Evolutionary conservation across 2,329 filamentous ascomycete genomes (phyloP).

Genomic region (Xylariaceae sp.): DNA sequence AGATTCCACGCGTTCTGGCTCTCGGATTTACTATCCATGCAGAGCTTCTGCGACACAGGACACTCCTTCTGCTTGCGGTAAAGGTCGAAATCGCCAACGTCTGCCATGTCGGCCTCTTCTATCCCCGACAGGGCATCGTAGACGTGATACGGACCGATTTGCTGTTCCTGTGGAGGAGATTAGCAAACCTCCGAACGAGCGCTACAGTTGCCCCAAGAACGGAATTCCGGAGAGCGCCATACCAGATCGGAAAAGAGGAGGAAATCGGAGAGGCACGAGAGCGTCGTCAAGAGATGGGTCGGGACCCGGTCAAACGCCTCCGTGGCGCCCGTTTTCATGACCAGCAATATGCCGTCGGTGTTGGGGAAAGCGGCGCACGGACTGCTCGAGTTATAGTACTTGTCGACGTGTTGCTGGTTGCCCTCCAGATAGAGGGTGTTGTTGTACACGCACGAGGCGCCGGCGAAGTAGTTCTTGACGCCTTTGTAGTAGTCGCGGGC

Average conservation of each 20-base stretch:
- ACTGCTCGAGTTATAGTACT: slow-evolving; percentile 33
- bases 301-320: slow-evolving; percentile 50
- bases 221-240: slow-evolving; percentile 4
- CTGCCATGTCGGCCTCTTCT: slow-evolving; percentile 33
- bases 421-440: slow-evolving; percentile 36
- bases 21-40: slow-evolving; percentile 31
- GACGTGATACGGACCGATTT: slow-evolving; percentile 41
- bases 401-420: slow-evolving; percentile 30
- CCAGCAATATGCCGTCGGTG: slow-evolving; percentile 41
- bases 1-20: slow-evolving; percentile 43
- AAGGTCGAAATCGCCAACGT: slow-evolving; percentile 39
- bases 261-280: slow-evolving; percentile 50
- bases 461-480: slow-evolving; percentile 26
- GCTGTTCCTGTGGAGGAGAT: slow-evolving; percentile 37
- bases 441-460: slow-evolving; percentile 29
- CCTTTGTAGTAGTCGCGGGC: slow-evolving; percentile 27
- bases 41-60: slow-evolving; percentile 41
- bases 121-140: slow-evolving; percentile 35
- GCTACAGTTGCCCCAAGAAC: too few species aligned
- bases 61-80: slow-evolving; percentile 43
- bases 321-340: slow-evolving; percentile 56
- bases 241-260: slow-evolving; percentile 53
- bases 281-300: slow-evolving; percentile 48
- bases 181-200: slow-evolving; percentile 3
- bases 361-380: slow-evolving; percentile 39